phyloP scores from a whole-genome alignment of 2,329 filamentous ascomycete genomes.

The Chaetomium sp. region DNA sequence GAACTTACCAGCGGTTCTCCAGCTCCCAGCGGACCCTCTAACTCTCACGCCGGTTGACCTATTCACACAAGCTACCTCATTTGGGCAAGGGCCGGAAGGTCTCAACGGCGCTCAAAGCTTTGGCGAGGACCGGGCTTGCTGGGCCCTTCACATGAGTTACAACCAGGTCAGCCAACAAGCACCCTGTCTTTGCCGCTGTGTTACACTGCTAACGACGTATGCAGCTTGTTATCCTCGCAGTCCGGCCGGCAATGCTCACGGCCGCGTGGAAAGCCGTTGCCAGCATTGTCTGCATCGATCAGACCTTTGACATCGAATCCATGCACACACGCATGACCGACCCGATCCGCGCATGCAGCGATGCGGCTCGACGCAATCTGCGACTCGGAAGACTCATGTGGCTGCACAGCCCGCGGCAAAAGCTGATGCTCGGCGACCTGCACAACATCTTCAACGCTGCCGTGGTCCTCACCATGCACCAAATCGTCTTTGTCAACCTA shows the following conservation, averaged over 20 bases:
- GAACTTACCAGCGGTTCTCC: slow-evolving; percentile 33
- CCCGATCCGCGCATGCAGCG: slow-evolving; percentile 35
- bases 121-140: slow-evolving; percentile 37
- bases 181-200: too few species aligned
- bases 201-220: slow-evolving; percentile 4
- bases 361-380: slow-evolving; percentile 41
- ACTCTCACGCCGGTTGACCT: slow-evolving; percentile 7
- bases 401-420: slow-evolving; percentile 31
- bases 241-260: slow-evolving; percentile 42
- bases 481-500: slow-evolving; percentile 34
- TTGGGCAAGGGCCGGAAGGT: not conserved
- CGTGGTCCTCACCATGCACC: slow-evolving; percentile 41
- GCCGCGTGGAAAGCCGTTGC: slow-evolving; percentile 42
- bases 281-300: slow-evolving; percentile 31
- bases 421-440: slow-evolving; percentile 39
- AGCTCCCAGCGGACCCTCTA: slow-evolving; percentile 28
- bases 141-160: slow-evolving; percentile 43
- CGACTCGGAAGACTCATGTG: slow-evolving; percentile 37
- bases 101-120: slow-evolving; percentile 18
- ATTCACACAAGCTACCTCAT: slow-evolving; percentile 5
- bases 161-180: slow-evolving; percentile 32
- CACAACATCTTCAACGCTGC: slow-evolving; percentile 47
- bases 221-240: slow-evolving; percentile 42
- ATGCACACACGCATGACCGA: slow-evolving; percentile 22
- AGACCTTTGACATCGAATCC: slow-evolving; percentile 24